phyloP scores from a whole-genome alignment of 495 filamentous ascomycete genomes.

The Penicillium crystallinum region DNA sequence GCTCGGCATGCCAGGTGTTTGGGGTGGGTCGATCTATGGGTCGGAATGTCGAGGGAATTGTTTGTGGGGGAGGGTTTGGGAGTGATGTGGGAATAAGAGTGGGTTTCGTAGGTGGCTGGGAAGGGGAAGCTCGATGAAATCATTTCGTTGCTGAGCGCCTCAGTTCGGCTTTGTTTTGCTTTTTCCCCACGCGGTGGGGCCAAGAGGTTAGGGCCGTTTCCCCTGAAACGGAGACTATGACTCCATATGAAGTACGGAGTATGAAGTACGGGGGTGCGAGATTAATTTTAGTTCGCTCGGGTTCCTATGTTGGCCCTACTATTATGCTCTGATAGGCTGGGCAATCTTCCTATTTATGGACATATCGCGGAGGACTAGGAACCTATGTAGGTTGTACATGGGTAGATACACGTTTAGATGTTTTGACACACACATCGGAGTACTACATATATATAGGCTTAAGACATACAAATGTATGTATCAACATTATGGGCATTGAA shows the following conservation, averaged over 20 bases:
- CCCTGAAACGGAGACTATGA: no score
- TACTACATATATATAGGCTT: no score
- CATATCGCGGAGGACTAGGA: no score
- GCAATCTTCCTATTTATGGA: neutral
- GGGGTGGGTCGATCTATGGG: neutral
- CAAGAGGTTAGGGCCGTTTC: neutral
- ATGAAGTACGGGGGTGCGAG: no score
- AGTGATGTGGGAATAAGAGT: neutral
- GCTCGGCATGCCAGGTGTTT: constrained; percentile 29
- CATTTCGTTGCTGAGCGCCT: neutral
- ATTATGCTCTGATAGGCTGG: neutral
- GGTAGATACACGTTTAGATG: no score
- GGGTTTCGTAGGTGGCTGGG: neutral
- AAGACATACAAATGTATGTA: no score
- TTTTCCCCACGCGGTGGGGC: constrained; percentile 18
- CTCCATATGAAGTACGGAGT: neutral
- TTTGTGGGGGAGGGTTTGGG: neutral
- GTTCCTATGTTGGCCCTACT: no score
- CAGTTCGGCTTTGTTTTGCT: constrained; percentile 20
- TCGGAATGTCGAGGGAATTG: neutral
- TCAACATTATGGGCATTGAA: neutral
- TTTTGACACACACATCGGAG: no score
- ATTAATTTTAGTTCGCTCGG: neutral
- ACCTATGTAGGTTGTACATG: no score
- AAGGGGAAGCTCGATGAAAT: neutral